These are phyloP conservation scores for Globisporangium okanoganense DNA, from an alignment of 352 stramenopile species.

Conservation along the genomic window DNA sequence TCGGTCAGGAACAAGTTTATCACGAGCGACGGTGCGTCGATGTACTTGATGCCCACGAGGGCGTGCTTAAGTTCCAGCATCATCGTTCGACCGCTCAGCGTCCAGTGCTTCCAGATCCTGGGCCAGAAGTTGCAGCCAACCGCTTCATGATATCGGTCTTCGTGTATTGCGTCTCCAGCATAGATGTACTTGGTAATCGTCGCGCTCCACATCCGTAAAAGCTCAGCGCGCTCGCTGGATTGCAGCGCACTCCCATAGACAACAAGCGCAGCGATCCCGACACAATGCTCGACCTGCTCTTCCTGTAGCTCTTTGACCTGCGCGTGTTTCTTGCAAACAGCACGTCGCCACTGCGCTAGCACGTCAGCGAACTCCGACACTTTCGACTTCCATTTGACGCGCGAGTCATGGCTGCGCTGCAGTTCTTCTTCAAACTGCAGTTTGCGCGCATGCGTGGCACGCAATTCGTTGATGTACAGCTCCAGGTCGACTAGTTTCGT, in stretches of 20 bases:
- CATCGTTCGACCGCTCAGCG: conserved; percentile 22
- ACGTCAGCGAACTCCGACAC: conserved; percentile 37
- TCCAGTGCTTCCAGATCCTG: conserved; percentile 22
- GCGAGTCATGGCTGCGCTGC: conserved; percentile 47
- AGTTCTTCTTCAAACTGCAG: conserved; percentile 39
- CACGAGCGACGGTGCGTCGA: conserved; percentile 20
- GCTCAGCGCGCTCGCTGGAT: conserved; percentile 19
- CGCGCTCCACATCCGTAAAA: conserved; percentile 21
- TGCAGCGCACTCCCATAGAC: conserved; percentile 27
- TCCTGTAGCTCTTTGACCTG: conserved; percentile 20
- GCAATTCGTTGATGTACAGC: conserved; percentile 42
- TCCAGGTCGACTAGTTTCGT: conserved; percentile 51
- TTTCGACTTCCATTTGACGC: conserved; percentile 35
- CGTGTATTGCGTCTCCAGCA: conserved; percentile 6
- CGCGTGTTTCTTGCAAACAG: conserved; percentile 20
- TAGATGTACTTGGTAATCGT: conserved; percentile 8
- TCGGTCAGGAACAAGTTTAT: conserved; percentile 51
- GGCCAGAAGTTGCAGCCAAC: conserved; percentile 8
- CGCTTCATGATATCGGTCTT: conserved; percentile 1
- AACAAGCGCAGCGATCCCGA: conserved; percentile 27
- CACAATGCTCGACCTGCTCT: conserved; percentile 32
- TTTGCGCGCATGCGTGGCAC: conserved; percentile 26
- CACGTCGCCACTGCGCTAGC: conserved; percentile 31
- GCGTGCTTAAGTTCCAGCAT: conserved; percentile 25
- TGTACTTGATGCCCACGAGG: conserved; percentile 24